Evolutionary conservation across 495 filamentous ascomycete species (phyloP).

Genomic region (Parathielavia appendiculata): DNA sequence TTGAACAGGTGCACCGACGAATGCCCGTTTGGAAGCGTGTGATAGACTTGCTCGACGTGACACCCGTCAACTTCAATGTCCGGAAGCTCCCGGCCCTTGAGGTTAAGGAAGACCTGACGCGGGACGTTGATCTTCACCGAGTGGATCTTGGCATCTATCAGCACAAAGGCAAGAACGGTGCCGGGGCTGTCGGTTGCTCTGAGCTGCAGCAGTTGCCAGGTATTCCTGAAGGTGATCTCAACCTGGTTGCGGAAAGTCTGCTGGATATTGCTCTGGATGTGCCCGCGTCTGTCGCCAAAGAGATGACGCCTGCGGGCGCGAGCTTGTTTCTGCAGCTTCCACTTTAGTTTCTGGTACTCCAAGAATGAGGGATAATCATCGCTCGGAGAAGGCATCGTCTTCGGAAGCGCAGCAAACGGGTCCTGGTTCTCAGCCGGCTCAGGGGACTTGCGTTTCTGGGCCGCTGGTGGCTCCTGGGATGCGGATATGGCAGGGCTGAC

Average conservation of each 20-base stretch:
- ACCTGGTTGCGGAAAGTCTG: conserved; percentile 87
- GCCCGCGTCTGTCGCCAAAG: conserved; percentile 76
- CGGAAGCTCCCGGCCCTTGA: conserved; percentile 79
- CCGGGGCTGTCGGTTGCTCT: conserved; percentile 73
- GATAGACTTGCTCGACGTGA: conserved; percentile 81
- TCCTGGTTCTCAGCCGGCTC: conserved; percentile 58
- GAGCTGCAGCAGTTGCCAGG: conserved; percentile 92
- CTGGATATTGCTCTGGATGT: conserved; percentile 69
- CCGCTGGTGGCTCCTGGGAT: conserved; percentile 37
- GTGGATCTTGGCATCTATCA: conserved; percentile 91
- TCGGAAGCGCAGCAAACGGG: conserved; percentile 78
- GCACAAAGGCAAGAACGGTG: conserved; percentile 78
- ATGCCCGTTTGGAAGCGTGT: conserved; percentile 92
- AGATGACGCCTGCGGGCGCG: conserved; percentile 80
- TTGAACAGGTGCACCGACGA: conserved; percentile 91
- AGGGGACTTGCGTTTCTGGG: conserved; percentile 80
- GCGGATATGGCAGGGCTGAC: conserved; percentile 52
- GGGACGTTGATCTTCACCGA: conserved; percentile 82
- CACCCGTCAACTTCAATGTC: conserved; percentile 86
- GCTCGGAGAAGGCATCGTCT: conserved; percentile 76
- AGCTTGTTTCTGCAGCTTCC: conserved; percentile 96
- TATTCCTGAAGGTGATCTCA: conserved; percentile 78
- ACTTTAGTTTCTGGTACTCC: conserved; percentile 96
- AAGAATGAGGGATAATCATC: conserved; percentile 88
- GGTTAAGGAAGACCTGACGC: conserved; percentile 83